Conservation (phyloP, 345 rosid genomes). For the Carallia pectinifolia region DNA sequence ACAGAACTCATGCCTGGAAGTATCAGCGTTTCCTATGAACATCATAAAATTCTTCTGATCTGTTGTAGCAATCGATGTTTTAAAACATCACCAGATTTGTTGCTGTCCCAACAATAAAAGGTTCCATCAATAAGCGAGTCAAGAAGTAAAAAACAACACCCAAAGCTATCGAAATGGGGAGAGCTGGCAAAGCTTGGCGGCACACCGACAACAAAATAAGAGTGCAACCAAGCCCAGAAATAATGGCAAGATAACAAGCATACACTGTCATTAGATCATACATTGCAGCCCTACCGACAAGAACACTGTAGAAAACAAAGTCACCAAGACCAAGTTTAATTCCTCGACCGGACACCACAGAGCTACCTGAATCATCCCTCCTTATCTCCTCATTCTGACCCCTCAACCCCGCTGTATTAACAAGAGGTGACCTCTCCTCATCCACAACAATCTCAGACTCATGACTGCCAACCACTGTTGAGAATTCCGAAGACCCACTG, state of each 20-base stretch:
- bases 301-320: slow-evolving; percentile 95
- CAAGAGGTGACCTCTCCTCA: slow-evolving; percentile 89
- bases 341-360: slow-evolving; percentile 40
- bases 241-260: slow-evolving; percentile 93
- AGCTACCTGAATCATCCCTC: slow-evolving; percentile 32
- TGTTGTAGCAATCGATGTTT: background rate
- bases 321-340: slow-evolving; percentile 95
- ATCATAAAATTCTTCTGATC: background rate
- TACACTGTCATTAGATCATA: slow-evolving; percentile 97
- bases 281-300: slow-evolving; percentile 99
- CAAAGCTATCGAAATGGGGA: slow-evolving; percentile 81
- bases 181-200: slow-evolving; percentile 88
- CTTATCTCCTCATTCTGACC: slow-evolving; percentile 34
- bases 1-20: background rate
- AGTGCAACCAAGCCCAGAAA: slow-evolving; percentile 97
- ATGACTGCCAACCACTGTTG: slow-evolving; percentile 39
- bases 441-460: slow-evolving; percentile 40
- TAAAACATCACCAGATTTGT: slow-evolving; percentile 84
- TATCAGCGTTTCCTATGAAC: background rate
- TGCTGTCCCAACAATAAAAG: slow-evolving; percentile 75
- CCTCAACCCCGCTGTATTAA: slow-evolving; percentile 49
- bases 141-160: slow-evolving; percentile 90
- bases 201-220: slow-evolving; percentile 82
- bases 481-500: slow-evolving; percentile 50
- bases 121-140: slow-evolving; percentile 90